Evolutionary conservation across 2,329 filamentous ascomycete genomes (phyloP).

Genomic region (Rhinocladiella similis): DNA sequence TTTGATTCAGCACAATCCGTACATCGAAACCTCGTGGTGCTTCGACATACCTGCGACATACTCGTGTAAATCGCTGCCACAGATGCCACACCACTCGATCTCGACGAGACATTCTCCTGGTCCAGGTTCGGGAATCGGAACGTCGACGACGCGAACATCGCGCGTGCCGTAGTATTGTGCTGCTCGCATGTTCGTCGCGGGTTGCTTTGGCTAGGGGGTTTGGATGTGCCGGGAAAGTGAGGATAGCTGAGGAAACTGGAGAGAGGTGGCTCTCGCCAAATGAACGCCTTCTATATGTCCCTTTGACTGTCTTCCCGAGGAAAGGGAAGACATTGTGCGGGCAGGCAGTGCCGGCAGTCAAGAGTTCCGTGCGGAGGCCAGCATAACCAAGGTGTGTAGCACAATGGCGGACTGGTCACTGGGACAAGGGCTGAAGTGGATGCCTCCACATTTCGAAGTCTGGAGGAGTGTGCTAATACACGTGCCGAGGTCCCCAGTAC

Average conservation of each 20-base stretch:
- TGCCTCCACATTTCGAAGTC: no score
- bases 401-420: no score
- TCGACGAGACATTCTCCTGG: slow-evolving; percentile 41
- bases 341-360: no score
- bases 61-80: slow-evolving; percentile 42
- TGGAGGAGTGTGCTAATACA: no score
- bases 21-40: slow-evolving; percentile 34
- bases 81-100: slow-evolving; percentile 30
- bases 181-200: slow-evolving; percentile 40
- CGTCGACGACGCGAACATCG: slow-evolving; percentile 42
- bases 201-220: neutral
- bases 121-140: slow-evolving; percentile 39
- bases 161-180: slow-evolving; percentile 44
- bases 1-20: neutral
- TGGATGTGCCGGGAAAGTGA: neutral
- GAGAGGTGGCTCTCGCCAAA: neutral
- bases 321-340: no score
- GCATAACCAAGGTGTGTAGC: no score
- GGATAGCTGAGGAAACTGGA: neutral
- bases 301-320: no score
- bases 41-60: slow-evolving; percentile 45
- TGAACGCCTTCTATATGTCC: no score
- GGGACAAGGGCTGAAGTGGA: no score
- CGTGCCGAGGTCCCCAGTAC: no score
- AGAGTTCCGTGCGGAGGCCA: no score